These are phyloP conservation scores for Prunus fruticosa DNA, from an alignment of 306 rosid genomes.

Conservation along the genomic window DNA sequence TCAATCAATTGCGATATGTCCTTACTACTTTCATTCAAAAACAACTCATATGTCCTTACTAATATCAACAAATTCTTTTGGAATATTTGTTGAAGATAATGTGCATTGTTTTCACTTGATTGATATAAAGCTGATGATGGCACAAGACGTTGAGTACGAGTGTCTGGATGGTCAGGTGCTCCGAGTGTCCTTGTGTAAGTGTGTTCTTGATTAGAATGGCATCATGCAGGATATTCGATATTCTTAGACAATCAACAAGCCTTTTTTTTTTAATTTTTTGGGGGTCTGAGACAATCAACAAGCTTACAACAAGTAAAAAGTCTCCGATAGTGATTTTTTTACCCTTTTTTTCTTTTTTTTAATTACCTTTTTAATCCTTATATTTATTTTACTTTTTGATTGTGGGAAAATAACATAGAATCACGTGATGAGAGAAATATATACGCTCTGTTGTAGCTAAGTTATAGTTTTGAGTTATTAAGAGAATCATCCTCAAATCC, in stretches of 20 bases:
- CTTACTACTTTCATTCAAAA: background rate
- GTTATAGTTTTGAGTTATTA: background rate
- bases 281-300: background rate
- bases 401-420: too few species aligned
- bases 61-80: background rate
- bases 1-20: too few species aligned
- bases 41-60: background rate
- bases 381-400: too few species aligned
- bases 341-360: too few species aligned
- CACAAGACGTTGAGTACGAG: background rate
- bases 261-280: too few species aligned
- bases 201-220: background rate
- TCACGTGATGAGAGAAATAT: too few species aligned
- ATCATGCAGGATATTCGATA: background rate
- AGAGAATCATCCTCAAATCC: background rate
- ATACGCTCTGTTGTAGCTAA: too few species aligned
- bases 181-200: background rate
- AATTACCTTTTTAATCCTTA: too few species aligned
- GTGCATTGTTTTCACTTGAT: background rate
- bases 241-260: background rate
- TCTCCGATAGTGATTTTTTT: too few species aligned
- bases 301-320: background rate
- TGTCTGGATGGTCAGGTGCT: background rate
- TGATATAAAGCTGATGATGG: background rate
- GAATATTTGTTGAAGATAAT: background rate